Percentiles rank a stretch among this genome's conserved stretches.
Evolutionary conservation across 2,329 filamentous ascomycete genomes (phyloP).

Genomic region (Hymenoscyphus scutula): DNA sequence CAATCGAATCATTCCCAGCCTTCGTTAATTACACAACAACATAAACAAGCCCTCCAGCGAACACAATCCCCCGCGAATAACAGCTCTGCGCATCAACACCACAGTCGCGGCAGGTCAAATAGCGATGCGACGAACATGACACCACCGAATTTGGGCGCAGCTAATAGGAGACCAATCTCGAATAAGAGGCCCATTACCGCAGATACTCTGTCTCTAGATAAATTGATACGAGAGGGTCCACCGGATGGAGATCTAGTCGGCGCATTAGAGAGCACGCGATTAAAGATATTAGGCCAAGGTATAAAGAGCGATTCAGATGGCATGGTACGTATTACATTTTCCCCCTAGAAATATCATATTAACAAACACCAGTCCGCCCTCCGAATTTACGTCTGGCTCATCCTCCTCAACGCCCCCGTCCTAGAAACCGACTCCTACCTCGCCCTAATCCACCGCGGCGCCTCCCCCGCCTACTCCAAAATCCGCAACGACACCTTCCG

Average conservation of each 20-base stretch:
- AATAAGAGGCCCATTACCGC: constrained; percentile 48
- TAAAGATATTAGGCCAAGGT: constrained; percentile 72
- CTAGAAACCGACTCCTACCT: constrained; percentile 87
- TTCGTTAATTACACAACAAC: constrained; percentile 63
- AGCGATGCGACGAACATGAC: constrained; percentile 61
- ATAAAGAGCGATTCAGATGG: constrained; percentile 76
- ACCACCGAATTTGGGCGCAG: constrained; percentile 39
- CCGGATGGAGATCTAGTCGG: constrained; percentile 65
- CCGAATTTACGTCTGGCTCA: constrained; percentile 94
- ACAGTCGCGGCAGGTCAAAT: constrained; percentile 64
- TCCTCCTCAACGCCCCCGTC: constrained; percentile 83
- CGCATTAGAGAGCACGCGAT: constrained; percentile 67
- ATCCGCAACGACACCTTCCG: constrained; percentile 98
- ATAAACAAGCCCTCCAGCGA: constrained; percentile 45
- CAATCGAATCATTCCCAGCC: constrained; percentile 46
- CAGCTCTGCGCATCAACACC: constrained; percentile 24
- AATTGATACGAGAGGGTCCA: constrained; percentile 77
- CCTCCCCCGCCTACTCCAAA: constrained; percentile 92
- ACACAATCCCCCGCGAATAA: constrained; percentile 24
- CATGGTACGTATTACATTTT: constrained; percentile 57
- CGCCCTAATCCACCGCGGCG: constrained; percentile 83
- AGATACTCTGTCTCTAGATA: constrained; percentile 65
- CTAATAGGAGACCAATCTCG: constrained; percentile 44
- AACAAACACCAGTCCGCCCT: constrained; percentile 68
- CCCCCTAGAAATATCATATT: constrained; percentile 17